phyloP scores from a whole-genome alignment of 495 filamentous ascomycete species.

The Penicillium simplicissimum region DNA sequence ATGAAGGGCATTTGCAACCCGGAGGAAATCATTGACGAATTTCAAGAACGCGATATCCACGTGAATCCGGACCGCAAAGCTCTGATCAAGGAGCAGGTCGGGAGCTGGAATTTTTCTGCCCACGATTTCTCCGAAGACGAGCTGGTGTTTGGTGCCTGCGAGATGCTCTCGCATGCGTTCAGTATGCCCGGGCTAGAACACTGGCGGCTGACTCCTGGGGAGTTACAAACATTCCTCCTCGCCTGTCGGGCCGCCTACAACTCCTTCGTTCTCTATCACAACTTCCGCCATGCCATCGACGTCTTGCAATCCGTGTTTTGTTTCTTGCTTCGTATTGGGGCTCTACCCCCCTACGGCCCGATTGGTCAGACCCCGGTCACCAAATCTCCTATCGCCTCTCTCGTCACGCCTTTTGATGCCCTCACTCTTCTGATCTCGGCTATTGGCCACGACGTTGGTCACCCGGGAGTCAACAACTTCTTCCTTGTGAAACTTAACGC shows the following conservation, averaged over 20 bases:
- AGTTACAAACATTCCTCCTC: conserved; percentile 76
- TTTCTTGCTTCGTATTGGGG: conserved; percentile 82
- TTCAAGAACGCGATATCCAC: conserved; percentile 43
- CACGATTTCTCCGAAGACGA: conserved; percentile 90
- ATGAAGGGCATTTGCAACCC: conserved; percentile 90
- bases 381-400: conserved; percentile 64
- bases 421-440: conserved; percentile 89
- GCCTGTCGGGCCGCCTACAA: conserved; percentile 90
- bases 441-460: conserved; percentile 96
- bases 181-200: conserved; percentile 75
- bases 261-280: conserved; percentile 95
- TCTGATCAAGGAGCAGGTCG: conserved; percentile 67
- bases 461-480: conserved; percentile 97
- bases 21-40: conserved; percentile 55
- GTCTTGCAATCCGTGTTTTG: conserved; percentile 92
- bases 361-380: conserved; percentile 23
- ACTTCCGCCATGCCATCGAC: conserved; percentile 95
- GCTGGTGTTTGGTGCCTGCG: conserved; percentile 71
- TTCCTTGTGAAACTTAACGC: conserved; percentile 92
- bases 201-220: conserved; percentile 78
- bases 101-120: conserved; percentile 82
- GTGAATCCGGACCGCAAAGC: conserved; percentile 58
- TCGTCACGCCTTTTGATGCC: conserved; percentile 82
- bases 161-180: conserved; percentile 90
- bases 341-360: conserved; percentile 64